Conservation (phyloP, 805 yeast species). For the Diddensiella santjacobensis region DNA sequence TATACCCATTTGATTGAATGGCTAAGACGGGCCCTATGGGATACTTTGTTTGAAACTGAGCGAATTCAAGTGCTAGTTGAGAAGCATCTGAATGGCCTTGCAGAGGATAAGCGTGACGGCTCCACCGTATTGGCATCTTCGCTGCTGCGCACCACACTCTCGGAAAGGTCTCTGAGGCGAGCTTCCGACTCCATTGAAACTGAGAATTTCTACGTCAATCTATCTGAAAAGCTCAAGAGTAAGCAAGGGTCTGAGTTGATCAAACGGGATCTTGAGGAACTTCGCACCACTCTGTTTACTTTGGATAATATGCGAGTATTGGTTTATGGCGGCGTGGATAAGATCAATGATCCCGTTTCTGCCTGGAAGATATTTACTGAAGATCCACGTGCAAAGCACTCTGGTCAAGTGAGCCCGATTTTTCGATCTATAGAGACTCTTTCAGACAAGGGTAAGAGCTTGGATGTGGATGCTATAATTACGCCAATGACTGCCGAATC, state of each 20-base stretch:
- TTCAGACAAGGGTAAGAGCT: constrained; percentile 53
- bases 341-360: constrained; percentile 52
- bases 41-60: constrained; percentile 65
- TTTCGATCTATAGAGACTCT: constrained; percentile 43
- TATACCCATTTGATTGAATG: constrained; percentile 72
- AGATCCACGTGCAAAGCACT: background rate
- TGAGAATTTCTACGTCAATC: constrained; percentile 52
- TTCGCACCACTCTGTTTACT: constrained; percentile 51
- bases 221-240: constrained; percentile 51
- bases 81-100: constrained; percentile 53
- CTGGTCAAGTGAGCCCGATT: constrained; percentile 24
- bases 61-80: constrained; percentile 66
- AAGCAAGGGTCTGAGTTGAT: constrained; percentile 43
- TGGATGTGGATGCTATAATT: constrained; percentile 54
- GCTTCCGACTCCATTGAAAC: constrained; percentile 62
- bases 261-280: constrained; percentile 46
- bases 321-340: constrained; percentile 63
- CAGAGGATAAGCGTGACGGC: constrained; percentile 63
- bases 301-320: constrained; percentile 61
- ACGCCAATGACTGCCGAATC: constrained; percentile 82
- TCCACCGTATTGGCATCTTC: constrained; percentile 61
- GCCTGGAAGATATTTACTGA: constrained; percentile 47
- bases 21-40: constrained; percentile 63
- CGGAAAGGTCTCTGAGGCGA: constrained; percentile 58
- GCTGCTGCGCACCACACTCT: constrained; percentile 50